Evolutionary conservation across 805 yeast species (phyloP).

Genomic region (Metschnikowia cerradonensis): DNA sequence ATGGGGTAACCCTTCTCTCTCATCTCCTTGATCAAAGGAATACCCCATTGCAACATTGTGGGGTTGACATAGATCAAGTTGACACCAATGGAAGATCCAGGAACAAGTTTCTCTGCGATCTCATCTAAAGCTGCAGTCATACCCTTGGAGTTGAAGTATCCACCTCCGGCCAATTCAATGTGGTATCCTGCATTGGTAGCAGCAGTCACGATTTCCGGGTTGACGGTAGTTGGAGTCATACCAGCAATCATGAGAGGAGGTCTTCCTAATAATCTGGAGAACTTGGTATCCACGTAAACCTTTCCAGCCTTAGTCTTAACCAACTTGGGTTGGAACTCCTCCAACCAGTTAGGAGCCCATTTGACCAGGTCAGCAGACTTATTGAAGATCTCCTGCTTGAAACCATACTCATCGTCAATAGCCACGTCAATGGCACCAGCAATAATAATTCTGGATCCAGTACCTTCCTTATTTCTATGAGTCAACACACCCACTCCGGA

Average conservation of each 20-base stretch:
- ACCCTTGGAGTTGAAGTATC: slow-evolving; percentile 72
- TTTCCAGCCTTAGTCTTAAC: slow-evolving; percentile 66
- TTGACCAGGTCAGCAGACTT: slow-evolving; percentile 59
- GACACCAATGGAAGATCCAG: slow-evolving; percentile 88
- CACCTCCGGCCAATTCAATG: slow-evolving; percentile 98
- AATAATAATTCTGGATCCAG: slow-evolving; percentile 90
- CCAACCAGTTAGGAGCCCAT: slow-evolving; percentile 87
- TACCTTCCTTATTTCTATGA: slow-evolving; percentile 97
- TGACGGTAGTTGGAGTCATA: slow-evolving; percentile 98
- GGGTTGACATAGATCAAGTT: slow-evolving; percentile 96
- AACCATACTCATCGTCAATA: slow-evolving; percentile 83
- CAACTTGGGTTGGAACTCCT: slow-evolving; percentile 82
- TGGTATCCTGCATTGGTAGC: slow-evolving; percentile 95
- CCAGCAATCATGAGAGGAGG: slow-evolving; percentile 98
- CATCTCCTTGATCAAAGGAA: slow-evolving; percentile 86
- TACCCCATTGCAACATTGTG: slow-evolving; percentile 97
- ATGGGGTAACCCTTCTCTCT: slow-evolving; percentile 93
- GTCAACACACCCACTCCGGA: slow-evolving; percentile 96
- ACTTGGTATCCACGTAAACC: slow-evolving; percentile 87
- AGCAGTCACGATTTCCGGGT: slow-evolving; percentile 90
- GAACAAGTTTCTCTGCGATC: slow-evolving; percentile 61
- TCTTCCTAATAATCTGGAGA: slow-evolving; percentile 85
- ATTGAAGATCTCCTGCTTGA: slow-evolving; percentile 91
- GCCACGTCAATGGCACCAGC: slow-evolving; percentile 81
- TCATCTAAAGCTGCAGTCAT: slow-evolving; percentile 74